These are phyloP conservation scores for Hericium rajendrae DNA, from an alignment of 768 basidiomycete genomes.

Conservation along the genomic window DNA sequence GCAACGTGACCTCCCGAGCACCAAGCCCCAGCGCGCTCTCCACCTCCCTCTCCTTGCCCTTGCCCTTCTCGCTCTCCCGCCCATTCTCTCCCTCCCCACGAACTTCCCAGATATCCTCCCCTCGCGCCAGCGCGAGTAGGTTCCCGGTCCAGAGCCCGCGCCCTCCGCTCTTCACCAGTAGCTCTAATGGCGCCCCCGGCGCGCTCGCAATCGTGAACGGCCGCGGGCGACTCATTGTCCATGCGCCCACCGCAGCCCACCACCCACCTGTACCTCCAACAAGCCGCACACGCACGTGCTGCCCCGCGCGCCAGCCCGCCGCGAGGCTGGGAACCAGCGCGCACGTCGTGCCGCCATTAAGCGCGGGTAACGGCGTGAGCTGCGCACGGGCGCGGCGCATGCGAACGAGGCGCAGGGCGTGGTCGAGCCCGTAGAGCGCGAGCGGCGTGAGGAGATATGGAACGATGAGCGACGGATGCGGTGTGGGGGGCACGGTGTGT, in stretches of 20 bases:
- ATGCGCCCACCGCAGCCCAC: constrained; percentile 17
- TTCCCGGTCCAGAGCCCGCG: constrained; percentile 40
- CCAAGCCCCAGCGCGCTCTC: constrained; percentile 2
- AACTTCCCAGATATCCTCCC: constrained; percentile 24
- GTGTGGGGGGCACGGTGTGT: constrained; percentile 8
- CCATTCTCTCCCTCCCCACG: constrained; percentile 7
- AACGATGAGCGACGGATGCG: constrained; percentile 18
- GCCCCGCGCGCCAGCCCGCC: constrained; percentile 49
- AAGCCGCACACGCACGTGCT: constrained; percentile 47
- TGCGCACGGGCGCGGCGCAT: constrained; percentile 36
- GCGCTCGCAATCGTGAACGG: constrained; percentile 40
- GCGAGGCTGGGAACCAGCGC: constrained; percentile 35
- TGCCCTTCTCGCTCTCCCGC: neutral
- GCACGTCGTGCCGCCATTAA: constrained; percentile 31
- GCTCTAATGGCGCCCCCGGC: constrained; percentile 34
- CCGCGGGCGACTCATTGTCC: constrained; percentile 6
- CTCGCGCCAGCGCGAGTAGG: constrained; percentile 32
- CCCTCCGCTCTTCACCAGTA: constrained; percentile 42
- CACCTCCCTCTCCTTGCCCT: neutral
- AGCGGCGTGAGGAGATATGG: constrained; percentile 33
- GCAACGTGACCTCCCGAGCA: constrained; percentile 23
- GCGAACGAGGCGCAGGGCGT: constrained; percentile 34
- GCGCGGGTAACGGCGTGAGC: constrained; percentile 34
- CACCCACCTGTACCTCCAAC: constrained; percentile 28
- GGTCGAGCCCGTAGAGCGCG: constrained; percentile 36